Conservation (phyloP, 352 stramenopile genomes). For the Phytophthora fragariae region DNA sequence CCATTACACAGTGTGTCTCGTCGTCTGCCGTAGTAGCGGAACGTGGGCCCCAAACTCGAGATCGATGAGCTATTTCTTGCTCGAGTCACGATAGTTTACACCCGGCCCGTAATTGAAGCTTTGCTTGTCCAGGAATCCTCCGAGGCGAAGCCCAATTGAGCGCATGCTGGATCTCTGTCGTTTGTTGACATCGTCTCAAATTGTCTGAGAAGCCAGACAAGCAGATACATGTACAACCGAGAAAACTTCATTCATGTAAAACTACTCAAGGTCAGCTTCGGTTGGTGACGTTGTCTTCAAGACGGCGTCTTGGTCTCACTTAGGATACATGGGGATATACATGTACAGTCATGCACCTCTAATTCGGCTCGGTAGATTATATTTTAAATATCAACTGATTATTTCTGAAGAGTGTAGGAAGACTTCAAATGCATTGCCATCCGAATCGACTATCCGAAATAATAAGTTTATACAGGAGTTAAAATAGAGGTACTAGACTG, state of each 20-base stretch:
- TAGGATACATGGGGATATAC: too few species aligned
- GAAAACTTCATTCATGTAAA: slow-evolving; percentile 35
- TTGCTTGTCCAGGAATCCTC: not conserved
- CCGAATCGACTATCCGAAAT: not conserved
- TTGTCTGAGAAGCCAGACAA: slow-evolving; percentile 34
- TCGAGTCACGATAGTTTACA: not conserved
- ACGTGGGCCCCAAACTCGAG: too few species aligned
- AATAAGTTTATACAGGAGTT: not conserved
- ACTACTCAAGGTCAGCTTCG: slow-evolving; percentile 22
- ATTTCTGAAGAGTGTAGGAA: not conserved
- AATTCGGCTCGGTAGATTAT: not conserved
- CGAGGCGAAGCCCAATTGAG: slow-evolving; percentile 6
- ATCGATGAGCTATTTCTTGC: too few species aligned
- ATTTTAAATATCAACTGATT: not conserved
- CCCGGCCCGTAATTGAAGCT: slow-evolving; percentile 44
- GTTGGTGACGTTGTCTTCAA: slow-evolving; percentile 24
- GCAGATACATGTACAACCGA: slow-evolving; percentile 19
- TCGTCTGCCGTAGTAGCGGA: too few species aligned
- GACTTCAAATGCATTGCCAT: not conserved
- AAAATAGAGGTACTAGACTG: not conserved
- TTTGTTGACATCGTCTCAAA: slow-evolving; percentile 6
- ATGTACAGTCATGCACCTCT: not conserved
- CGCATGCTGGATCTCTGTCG: slow-evolving; percentile 28
- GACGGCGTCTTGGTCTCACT: not conserved
- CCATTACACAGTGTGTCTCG: too few species aligned